These are phyloP conservation scores for Hyphopichia wangnamkhiaoensis DNA, from an alignment of 1,139 yeast species.

Conservation along the genomic window DNA sequence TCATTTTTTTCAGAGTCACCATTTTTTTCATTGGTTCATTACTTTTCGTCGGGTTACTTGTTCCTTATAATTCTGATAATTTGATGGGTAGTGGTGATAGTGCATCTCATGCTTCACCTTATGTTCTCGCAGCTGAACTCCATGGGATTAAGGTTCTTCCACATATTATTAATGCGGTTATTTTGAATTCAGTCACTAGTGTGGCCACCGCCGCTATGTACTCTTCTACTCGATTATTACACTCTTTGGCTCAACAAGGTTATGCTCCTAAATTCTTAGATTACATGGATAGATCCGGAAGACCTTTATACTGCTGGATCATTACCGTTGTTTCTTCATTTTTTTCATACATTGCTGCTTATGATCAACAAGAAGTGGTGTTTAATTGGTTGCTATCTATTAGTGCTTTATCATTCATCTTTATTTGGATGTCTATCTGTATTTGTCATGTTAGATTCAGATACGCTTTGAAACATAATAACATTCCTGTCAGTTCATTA, in stretches of 20 bases:
- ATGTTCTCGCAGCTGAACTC: constrained; percentile 32
- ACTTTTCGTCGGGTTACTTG: constrained; percentile 35
- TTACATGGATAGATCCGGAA: constrained; percentile 30
- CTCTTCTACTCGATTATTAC: constrained; percentile 35
- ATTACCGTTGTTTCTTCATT: constrained; percentile 26
- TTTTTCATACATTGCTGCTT: constrained; percentile 29
- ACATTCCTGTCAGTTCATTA: constrained; percentile 25
- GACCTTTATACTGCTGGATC: constrained; percentile 31
- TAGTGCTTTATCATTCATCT: constrained; percentile 41
- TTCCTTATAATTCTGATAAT: constrained; percentile 30
- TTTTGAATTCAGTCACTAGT: constrained; percentile 33
- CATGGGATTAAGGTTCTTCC: constrained; percentile 34
- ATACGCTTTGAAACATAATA: constrained; percentile 28
- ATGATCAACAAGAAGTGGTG: constrained; percentile 30
- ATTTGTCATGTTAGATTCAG: constrained; percentile 34
- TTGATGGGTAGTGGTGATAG: constrained; percentile 33
- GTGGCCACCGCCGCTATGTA: constrained; percentile 38
- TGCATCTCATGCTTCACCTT: constrained; percentile 34
- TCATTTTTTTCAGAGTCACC: constrained; percentile 33
- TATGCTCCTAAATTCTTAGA: constrained; percentile 33
- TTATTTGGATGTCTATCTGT: constrained; percentile 39
- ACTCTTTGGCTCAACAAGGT: constrained; percentile 34
- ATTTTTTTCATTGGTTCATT: constrained; percentile 35
- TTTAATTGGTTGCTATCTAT: constrained; percentile 45
- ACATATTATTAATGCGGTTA: constrained; percentile 33